These are phyloP conservation scores for Alternaria sp. DNA, from an alignment of 2,329 filamentous ascomycete genomes.

Conservation along the genomic window DNA sequence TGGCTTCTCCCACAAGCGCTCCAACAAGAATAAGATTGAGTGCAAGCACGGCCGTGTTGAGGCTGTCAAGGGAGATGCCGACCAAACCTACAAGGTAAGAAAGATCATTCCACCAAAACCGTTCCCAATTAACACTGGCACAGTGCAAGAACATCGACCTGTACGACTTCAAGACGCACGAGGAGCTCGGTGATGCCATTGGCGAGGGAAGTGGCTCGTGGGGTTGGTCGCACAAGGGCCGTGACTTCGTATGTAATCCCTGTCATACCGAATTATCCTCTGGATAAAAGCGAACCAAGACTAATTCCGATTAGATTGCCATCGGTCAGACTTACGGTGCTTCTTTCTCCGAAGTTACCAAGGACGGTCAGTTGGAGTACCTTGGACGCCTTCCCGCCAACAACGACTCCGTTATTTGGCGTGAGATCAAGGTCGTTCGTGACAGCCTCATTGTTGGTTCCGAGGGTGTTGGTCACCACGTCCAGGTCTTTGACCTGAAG, in stretches of 20 bases:
- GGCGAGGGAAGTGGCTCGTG: conserved; percentile 58
- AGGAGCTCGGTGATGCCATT: conserved; percentile 59
- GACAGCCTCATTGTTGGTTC: conserved; percentile 54
- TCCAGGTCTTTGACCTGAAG: conserved; percentile 69
- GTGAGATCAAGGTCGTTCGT: conserved; percentile 59
- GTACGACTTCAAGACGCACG: conserved; percentile 65
- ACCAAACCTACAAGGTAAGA: conserved; percentile 48
- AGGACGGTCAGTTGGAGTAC: conserved; percentile 60
- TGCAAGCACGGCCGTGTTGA: conserved; percentile 49
- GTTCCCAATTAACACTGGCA: not conserved
- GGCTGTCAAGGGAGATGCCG: conserved; percentile 49
- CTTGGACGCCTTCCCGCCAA: conserved; percentile 62
- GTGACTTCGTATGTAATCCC: conserved; percentile 55
- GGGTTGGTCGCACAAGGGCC: conserved; percentile 63
- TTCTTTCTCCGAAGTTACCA: conserved; percentile 61
- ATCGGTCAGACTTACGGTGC: conserved; percentile 65
- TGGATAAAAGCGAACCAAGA: not conserved
- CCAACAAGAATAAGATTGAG: conserved; percentile 38
- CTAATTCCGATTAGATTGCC: conserved; percentile 44
- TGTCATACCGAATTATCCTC: too few species aligned
- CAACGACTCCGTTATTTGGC: conserved; percentile 58
- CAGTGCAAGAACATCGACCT: conserved; percentile 59
- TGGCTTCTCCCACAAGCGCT: conserved; percentile 40
- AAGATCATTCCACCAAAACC: not conserved
- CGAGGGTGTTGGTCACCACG: conserved; percentile 56